A percentile compares a stretch with the other conserved stretches of the same genome.
phyloP scores from a whole-genome alignment of 441 rosid genomes.

The Gossypium davidsonii region DNA sequence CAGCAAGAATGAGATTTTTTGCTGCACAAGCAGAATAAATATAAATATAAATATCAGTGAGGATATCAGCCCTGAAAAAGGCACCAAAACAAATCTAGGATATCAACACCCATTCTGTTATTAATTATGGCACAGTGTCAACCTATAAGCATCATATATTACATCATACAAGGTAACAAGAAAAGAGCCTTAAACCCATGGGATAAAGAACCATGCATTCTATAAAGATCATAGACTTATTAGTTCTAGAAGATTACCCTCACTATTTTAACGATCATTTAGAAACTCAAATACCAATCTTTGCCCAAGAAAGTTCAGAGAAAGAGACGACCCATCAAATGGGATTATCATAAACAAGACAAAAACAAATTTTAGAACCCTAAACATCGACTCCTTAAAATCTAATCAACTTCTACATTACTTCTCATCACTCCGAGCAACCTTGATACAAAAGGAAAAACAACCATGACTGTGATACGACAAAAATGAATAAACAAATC shows the following conservation, averaged over 20 bases:
- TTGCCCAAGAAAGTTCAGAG: not conserved
- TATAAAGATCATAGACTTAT: not conserved
- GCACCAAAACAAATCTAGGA: not conserved
- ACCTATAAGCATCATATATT: not conserved
- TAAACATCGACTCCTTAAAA: not conserved
- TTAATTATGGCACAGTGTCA: not conserved
- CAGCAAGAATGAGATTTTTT: conserved; percentile 88
- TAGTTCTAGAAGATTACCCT: not conserved
- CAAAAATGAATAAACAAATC: too few species aligned
- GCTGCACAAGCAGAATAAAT: conserved; percentile 39
- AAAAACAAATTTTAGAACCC: not conserved
- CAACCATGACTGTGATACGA: too few species aligned
- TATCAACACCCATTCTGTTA: not conserved
- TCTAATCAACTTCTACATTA: not conserved
- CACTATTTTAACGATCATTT: not conserved
- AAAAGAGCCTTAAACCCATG: not conserved
- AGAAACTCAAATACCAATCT: not conserved
- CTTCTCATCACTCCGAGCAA: too few species aligned
- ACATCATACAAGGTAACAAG: not conserved
- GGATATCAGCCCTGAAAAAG: not conserved
- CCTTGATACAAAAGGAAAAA: too few species aligned
- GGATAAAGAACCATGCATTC: not conserved
- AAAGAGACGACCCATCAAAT: not conserved
- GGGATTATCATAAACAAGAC: not conserved
- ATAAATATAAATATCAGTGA: not conserved